Percentiles rank a stretch among this genome's conserved stretches.
These are phyloP conservation scores for Berberis vulgaris DNA, from an alignment of 164 flowering plant species.

Conservation along the genomic window DNA sequence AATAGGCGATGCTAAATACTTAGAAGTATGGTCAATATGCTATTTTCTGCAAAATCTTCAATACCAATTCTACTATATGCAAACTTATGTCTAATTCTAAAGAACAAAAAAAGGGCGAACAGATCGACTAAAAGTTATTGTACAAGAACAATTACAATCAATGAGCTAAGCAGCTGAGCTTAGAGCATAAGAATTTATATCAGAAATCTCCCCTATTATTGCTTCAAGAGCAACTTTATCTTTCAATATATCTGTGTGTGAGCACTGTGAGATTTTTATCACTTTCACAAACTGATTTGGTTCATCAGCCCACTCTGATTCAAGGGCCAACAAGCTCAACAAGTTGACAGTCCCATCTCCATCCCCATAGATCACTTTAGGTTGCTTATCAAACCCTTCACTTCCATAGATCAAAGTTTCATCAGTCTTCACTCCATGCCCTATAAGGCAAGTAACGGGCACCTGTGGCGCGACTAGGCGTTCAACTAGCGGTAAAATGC, in stretches of 20 bases:
- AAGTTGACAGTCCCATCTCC: constrained; percentile 95
- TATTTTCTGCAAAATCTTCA: no score
- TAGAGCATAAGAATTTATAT: constrained; percentile 26
- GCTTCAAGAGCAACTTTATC: constrained; percentile 37
- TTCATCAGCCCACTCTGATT: constrained; percentile 36
- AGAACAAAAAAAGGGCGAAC: neutral
- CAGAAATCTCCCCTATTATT: constrained; percentile 33
- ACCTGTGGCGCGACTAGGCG: constrained; percentile 34
- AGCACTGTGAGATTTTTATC: constrained; percentile 31
- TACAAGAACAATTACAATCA: neutral
- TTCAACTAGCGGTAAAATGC: constrained; percentile 47
- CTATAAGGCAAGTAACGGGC: constrained; percentile 63
- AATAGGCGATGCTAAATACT: no score
- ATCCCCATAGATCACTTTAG: constrained; percentile 76
- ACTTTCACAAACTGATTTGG: constrained; percentile 33
- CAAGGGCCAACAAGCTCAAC: constrained; percentile 56
- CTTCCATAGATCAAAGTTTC: constrained; percentile 62
- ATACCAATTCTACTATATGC: no score
- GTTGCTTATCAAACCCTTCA: constrained; percentile 53
- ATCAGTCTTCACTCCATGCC: constrained; percentile 54
- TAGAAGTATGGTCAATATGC: no score
- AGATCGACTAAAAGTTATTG: neutral
- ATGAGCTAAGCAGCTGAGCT: neutral
- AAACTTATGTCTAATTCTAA: no score
- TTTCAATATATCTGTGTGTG: constrained; percentile 51